Percentiles rank a stretch among this genome's conserved stretches.
These are phyloP conservation scores for Penicillium soppii DNA, from an alignment of 495 filamentous ascomycete species.

Conservation along the genomic window DNA sequence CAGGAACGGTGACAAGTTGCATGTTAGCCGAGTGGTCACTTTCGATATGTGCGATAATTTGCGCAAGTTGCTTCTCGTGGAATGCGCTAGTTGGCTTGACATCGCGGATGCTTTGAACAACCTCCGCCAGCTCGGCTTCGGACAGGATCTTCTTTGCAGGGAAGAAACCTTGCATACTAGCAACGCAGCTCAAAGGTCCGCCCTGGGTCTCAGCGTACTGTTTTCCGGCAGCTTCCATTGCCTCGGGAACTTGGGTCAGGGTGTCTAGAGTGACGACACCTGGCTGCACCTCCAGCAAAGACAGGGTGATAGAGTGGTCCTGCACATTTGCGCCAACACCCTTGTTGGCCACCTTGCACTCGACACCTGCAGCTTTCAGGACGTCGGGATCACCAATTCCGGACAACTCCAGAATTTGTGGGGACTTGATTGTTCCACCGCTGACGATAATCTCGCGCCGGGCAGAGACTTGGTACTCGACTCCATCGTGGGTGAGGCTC, in stretches of 20 bases:
- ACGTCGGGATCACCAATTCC: conserved; percentile 47
- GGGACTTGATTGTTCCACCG: conserved; percentile 50
- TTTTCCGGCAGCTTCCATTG: conserved; percentile 15
- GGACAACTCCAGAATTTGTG: conserved; percentile 58
- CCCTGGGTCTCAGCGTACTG: conserved; percentile 14
- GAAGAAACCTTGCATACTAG: conserved; percentile 26
- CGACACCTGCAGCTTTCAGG: conserved; percentile 31
- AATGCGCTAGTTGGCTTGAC: conserved; percentile 18
- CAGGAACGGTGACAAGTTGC: conserved; percentile 21
- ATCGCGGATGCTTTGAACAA: conserved; percentile 20
- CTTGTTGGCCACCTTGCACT: conserved; percentile 32
- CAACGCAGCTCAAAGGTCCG: conserved; percentile 16
- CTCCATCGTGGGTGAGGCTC: conserved; percentile 30
- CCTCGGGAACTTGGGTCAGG: conserved; percentile 25
- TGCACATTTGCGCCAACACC: conserved; percentile 48
- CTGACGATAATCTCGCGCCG: conserved; percentile 54
- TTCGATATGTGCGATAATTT: conserved; percentile 22
- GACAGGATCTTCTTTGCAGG: conserved; percentile 22
- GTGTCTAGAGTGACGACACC: conserved; percentile 37
- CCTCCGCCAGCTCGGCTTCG: conserved; percentile 15
- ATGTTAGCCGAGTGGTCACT: conserved; percentile 26
- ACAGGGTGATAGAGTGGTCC: conserved; percentile 36
- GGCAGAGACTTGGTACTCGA: conserved; percentile 43
- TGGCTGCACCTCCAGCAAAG: conserved; percentile 27
- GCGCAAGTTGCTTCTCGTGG: conserved; percentile 25